These are phyloP conservation scores for Curvularia verruculosa DNA, from an alignment of 2,329 filamentous ascomycete genomes.

Conservation along the genomic window DNA sequence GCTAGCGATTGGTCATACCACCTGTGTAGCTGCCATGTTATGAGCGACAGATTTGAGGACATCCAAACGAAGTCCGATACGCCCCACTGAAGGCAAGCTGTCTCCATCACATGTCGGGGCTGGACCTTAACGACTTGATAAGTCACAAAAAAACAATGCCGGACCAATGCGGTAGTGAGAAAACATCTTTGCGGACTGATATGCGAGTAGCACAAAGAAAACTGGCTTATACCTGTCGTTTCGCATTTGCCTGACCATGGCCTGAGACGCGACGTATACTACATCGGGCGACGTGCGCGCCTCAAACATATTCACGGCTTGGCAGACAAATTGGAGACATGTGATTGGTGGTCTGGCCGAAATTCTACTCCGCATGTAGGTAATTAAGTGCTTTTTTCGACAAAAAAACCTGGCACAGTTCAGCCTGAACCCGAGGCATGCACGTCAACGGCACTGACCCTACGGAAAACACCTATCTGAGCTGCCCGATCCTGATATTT, in stretches of 20 bases:
- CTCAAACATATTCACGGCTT: neutral
- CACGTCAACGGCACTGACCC: constrained; percentile 4
- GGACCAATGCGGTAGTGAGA: neutral
- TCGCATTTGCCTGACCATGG: neutral
- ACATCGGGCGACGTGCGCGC: neutral
- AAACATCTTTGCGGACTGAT: neutral
- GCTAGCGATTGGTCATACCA: constrained; percentile 1
- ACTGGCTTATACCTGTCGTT: neutral
- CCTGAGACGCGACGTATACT: neutral
- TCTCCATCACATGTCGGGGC: neutral
- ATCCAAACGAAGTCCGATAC: constrained; percentile 3
- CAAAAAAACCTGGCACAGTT: constrained; percentile 7
- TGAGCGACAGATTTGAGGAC: constrained; percentile 1
- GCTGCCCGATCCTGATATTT: neutral
- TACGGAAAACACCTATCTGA: neutral
- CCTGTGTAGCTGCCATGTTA: neutral
- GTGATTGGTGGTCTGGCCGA: neutral
- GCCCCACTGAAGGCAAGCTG: no score
- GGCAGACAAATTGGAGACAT: neutral
- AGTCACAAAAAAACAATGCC: neutral
- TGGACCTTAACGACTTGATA: neutral
- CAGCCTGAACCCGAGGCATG: constrained; percentile 24
- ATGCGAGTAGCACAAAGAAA: neutral
- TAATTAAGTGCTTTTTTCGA: constrained; percentile 3
- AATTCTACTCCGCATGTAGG: neutral